phyloP scores from a whole-genome alignment of 495 filamentous ascomycete genomes.

The Talaromyces ruber region DNA sequence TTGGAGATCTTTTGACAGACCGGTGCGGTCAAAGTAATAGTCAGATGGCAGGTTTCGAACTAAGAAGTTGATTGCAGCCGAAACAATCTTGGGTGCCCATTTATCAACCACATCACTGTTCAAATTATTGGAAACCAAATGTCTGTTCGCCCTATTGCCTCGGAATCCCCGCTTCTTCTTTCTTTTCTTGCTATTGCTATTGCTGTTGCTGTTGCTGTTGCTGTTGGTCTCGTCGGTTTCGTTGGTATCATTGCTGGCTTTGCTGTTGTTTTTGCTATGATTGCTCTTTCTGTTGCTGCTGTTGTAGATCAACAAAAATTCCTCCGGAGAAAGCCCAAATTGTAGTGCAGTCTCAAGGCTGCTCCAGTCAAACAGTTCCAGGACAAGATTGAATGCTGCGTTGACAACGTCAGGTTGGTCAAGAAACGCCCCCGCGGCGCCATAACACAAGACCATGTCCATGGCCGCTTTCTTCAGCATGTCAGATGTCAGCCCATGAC shows the following conservation, averaged over 20 bases:
- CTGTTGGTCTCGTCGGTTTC: background rate
- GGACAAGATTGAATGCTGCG: constrained; percentile 18
- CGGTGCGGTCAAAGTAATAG: constrained; percentile 15
- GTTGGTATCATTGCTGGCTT: background rate
- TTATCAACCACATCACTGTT: constrained; percentile 7
- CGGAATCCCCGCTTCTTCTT: background rate
- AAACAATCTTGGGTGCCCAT: constrained; percentile 12
- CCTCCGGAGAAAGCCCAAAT: constrained; percentile 13
- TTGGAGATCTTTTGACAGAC: constrained; percentile 11
- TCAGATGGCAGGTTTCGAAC: constrained; percentile 7
- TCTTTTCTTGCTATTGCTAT: background rate
- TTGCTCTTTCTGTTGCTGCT: background rate
- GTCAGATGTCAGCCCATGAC: background rate
- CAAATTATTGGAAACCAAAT: background rate
- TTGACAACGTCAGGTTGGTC: constrained; percentile 11
- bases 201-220: background rate
- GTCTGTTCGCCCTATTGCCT: background rate
- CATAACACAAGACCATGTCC: constrained; percentile 24
- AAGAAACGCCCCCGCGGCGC: constrained; percentile 21
- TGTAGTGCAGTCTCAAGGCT: constrained; percentile 20
- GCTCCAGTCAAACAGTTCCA: constrained; percentile 17
- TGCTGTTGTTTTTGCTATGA: background rate
- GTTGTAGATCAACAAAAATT: constrained; percentile 9
- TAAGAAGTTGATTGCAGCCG: constrained; percentile 15
- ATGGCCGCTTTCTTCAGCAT: constrained; percentile 13